A percentile compares a stretch with the other conserved stretches of the same genome.
Conservation (phyloP, 108 stramenopile genomes). For the Skeletonema marinoi region DNA sequence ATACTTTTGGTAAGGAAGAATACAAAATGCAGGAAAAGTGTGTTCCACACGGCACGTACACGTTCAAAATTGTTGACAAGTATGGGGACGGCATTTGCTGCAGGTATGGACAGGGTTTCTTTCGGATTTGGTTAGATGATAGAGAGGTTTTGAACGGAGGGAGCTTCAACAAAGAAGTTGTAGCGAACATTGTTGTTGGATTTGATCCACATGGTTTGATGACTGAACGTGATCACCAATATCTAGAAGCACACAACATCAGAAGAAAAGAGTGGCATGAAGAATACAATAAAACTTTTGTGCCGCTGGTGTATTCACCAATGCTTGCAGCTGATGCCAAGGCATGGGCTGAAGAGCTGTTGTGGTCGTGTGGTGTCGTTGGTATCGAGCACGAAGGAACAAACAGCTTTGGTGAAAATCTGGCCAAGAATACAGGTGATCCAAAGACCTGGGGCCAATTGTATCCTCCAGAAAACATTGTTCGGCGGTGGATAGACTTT, state of each 20-base stretch:
- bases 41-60: constrained; percentile 38
- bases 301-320: constrained; percentile 39
- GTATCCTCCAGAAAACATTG: constrained; percentile 35
- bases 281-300: constrained; percentile 31
- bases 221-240: constrained; percentile 30
- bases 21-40: constrained; percentile 20
- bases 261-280: constrained; percentile 47
- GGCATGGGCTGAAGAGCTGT: constrained; percentile 44
- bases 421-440: constrained; percentile 45
- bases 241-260: constrained; percentile 41
- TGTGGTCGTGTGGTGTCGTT: constrained; percentile 29
- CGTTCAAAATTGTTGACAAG: constrained; percentile 39
- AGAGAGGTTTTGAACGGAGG: constrained; percentile 13
- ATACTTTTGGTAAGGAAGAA: constrained; percentile 10
- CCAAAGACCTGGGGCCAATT: constrained; percentile 42
- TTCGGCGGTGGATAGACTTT: constrained; percentile 45
- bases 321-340: constrained; percentile 17
- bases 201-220: constrained; percentile 28
- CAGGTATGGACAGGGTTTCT: constrained; percentile 26
- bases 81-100: constrained; percentile 46
- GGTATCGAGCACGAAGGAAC: constrained; percentile 40
- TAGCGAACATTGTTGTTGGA: constrained; percentile 30
- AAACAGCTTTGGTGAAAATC: constrained; percentile 36
- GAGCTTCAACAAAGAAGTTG: constrained; percentile 16
- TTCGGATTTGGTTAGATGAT: constrained; percentile 18